Conservation (phyloP, 2,329 filamentous ascomycete genomes). For the Curvularia verruculosa region DNA sequence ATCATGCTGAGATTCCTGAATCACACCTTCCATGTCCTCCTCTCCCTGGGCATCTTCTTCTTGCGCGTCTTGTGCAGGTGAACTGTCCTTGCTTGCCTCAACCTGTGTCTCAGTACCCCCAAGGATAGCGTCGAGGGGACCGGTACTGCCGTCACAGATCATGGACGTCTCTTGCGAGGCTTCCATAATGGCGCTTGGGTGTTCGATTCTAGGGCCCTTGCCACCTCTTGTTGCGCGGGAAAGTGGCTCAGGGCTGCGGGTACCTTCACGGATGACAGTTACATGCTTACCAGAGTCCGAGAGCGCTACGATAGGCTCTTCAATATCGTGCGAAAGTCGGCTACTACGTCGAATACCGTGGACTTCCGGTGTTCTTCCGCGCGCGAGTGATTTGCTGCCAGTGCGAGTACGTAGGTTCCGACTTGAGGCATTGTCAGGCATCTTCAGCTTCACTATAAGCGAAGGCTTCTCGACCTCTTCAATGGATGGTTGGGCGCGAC, state of each 20-base stretch:
- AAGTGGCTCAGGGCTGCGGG: conserved; percentile 57
- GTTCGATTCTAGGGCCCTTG: conserved; percentile 56
- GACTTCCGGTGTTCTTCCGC: conserved; percentile 48
- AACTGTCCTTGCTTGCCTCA: conserved; percentile 40
- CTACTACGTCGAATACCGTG: conserved; percentile 59
- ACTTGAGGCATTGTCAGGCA: conserved; percentile 34
- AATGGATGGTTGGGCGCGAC: conserved; percentile 35
- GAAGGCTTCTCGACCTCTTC: conserved; percentile 39
- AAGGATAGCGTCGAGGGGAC: conserved; percentile 43
- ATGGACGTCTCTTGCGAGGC: conserved; percentile 59
- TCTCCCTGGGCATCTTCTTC: conserved; percentile 37
- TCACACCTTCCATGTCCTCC: conserved; percentile 45
- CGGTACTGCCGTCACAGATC: conserved; percentile 39
- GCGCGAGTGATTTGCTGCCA: conserved; percentile 47
- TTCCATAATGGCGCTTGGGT: conserved; percentile 59
- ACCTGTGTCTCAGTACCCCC: conserved; percentile 46
- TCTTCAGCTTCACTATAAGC: conserved; percentile 52
- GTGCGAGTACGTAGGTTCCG: conserved; percentile 48
- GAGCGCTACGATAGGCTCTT: conserved; percentile 62
- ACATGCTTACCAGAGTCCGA: conserved; percentile 65
- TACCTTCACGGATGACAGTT: conserved; percentile 60
- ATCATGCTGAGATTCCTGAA: conserved; percentile 51
- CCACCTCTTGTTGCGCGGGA: conserved; percentile 51
- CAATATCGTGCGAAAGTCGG: conserved; percentile 63
- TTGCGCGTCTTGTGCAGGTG: conserved; percentile 42